Evolutionary conservation across 2,329 filamentous ascomycete species (phyloP).

Genomic region (Venturiaceae sp.): DNA sequence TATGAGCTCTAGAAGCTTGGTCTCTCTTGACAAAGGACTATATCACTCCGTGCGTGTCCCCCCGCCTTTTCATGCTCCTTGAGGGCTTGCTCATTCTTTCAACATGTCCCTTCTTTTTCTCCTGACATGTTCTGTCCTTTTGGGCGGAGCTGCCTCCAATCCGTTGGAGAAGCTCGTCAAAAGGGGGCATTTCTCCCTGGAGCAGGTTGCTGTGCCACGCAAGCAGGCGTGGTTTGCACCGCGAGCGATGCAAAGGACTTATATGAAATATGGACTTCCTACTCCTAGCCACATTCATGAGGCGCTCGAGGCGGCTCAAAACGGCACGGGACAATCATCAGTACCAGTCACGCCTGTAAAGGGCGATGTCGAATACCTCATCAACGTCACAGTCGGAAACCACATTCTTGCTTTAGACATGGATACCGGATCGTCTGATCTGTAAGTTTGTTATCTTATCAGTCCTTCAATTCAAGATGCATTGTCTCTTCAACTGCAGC

Average conservation of each 20-base stretch:
- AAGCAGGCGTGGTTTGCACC: not conserved
- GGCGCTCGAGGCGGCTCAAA: not conserved
- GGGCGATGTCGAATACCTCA: conserved; percentile 8
- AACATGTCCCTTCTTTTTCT: conserved; percentile 3
- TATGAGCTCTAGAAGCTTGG: not conserved
- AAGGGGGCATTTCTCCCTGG: not conserved
- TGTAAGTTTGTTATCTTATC: too few relatives aligned
- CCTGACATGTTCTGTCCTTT: not conserved
- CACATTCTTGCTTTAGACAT: conserved; percentile 4
- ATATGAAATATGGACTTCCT: conserved; percentile 3
- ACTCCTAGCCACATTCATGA: not conserved
- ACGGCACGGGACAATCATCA: not conserved
- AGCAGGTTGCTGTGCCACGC: conserved; percentile 2
- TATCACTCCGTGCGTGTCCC: not conserved
- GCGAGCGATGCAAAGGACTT: not conserved
- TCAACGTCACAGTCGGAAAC: conserved; percentile 5
- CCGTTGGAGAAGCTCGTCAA: not conserved
- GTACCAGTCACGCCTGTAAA: conserved; percentile 1
- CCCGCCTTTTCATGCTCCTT: not conserved
- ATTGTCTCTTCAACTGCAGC: not conserved
- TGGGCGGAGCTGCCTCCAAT: not conserved
- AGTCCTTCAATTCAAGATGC: not conserved
- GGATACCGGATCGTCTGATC: conserved; percentile 9
- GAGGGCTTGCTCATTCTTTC: conserved; percentile 1
- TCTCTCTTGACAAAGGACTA: not conserved